A percentile compares a stretch with the other conserved stretches of the same genome.
These are phyloP conservation scores for Clonostachys solani DNA, from an alignment of 2,329 filamentous ascomycete species.

Conservation along the genomic window DNA sequence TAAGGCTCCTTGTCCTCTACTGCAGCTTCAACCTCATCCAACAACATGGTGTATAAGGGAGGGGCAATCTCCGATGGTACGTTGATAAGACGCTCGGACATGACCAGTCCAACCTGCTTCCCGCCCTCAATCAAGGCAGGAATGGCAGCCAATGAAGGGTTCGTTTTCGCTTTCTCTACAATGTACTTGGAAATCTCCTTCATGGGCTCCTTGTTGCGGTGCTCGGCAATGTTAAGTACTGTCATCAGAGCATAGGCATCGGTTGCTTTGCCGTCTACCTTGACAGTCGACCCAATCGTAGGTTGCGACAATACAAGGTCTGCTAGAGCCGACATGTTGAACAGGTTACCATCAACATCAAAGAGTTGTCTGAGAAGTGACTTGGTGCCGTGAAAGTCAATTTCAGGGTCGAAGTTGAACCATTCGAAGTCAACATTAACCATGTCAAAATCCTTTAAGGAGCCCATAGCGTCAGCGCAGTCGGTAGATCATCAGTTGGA, in stretches of 20 bases:
- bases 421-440: constrained; percentile 97
- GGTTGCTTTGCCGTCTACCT: constrained; percentile 90
- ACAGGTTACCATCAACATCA: constrained; percentile 79
- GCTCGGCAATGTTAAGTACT: constrained; percentile 76
- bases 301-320: constrained; percentile 86
- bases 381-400: constrained; percentile 95
- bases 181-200: constrained; percentile 71
- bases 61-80: constrained; percentile 91
- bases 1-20: constrained; percentile 90
- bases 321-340: constrained; percentile 82
- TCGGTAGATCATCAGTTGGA: neutral
- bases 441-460: constrained; percentile 74
- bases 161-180: constrained; percentile 46
- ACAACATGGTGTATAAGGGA: constrained; percentile 90
- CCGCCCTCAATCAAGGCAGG: constrained; percentile 47
- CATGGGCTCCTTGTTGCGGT: constrained; percentile 71
- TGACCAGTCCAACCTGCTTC: constrained; percentile 72
- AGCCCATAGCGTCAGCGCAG: neutral
- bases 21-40: constrained; percentile 86
- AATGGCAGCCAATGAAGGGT: constrained; percentile 51
- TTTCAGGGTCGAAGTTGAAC: constrained; percentile 87
- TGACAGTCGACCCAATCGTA: constrained; percentile 88
- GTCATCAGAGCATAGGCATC: constrained; percentile 93
- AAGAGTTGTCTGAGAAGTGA: constrained; percentile 86
- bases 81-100: constrained; percentile 95